A percentile compares a stretch with the other conserved stretches of the same genome.
Evolutionary conservation across 179 eudicot genomes (phyloP).

Genomic region (Nepenthes alata): DNA sequence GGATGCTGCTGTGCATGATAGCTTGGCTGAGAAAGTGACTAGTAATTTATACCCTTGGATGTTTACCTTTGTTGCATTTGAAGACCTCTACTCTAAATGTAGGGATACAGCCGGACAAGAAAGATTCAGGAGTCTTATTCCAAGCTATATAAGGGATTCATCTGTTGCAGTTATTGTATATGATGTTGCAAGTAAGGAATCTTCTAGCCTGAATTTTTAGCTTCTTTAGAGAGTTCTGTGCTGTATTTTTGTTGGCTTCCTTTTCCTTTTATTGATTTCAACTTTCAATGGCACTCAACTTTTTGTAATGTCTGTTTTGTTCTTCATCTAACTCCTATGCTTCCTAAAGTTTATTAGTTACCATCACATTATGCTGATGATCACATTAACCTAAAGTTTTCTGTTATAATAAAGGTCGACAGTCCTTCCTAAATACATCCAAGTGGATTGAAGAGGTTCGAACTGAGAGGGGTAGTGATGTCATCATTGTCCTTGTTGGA

Average conservation of each 20-base stretch:
- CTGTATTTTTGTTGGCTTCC: too few relatives aligned
- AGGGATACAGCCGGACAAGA: conserved; percentile 87
- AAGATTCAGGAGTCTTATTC: conserved; percentile 72
- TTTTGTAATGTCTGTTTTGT: not conserved
- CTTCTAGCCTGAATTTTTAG: not conserved
- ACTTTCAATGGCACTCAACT: too few relatives aligned
- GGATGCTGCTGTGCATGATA: not conserved
- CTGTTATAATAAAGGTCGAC: conserved; percentile 30
- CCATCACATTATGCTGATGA: not conserved
- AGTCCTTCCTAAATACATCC: conserved; percentile 54
- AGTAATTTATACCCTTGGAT: not conserved
- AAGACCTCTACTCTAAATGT: not conserved
- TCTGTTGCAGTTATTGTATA: conserved; percentile 69
- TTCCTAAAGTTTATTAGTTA: not conserved
- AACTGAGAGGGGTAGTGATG: conserved; percentile 84
- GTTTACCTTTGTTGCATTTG: not conserved
- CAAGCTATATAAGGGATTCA: conserved; percentile 71
- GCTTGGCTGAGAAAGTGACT: not conserved
- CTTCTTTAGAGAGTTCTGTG: not conserved
- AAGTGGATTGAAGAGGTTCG: conserved; percentile 81
- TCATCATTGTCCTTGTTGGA: conserved; percentile 72
- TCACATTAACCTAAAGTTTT: not conserved
- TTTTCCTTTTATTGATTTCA: not conserved
- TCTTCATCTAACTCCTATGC: not conserved
- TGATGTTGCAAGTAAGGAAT: conserved; percentile 62